Conservation (phyloP, 2,329 filamentous ascomycete species). For the Stemphylium lycopersici region DNA sequence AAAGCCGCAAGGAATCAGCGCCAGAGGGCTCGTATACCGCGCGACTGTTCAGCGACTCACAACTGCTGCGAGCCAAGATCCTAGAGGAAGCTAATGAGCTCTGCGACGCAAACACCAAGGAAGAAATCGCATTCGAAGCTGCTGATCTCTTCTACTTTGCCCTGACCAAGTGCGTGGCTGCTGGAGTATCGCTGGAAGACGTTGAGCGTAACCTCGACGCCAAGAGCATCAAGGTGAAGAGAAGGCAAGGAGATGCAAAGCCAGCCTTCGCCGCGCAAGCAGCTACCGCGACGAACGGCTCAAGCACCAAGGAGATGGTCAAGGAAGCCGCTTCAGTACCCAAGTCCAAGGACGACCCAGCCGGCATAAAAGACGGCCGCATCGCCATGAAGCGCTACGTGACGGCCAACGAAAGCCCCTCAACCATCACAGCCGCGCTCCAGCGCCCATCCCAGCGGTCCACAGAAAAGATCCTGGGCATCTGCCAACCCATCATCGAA, state of each 20-base stretch:
- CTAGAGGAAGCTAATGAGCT: constrained; percentile 98
- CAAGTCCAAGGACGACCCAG: constrained; percentile 59
- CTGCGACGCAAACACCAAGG: constrained; percentile 79
- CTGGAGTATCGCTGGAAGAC: constrained; percentile 84
- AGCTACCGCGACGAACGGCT: constrained; percentile 21
- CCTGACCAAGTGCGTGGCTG: constrained; percentile 82
- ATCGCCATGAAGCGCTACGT: constrained; percentile 86
- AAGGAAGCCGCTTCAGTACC: constrained; percentile 61
- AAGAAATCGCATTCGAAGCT: constrained; percentile 91
- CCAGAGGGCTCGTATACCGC: constrained; percentile 93
- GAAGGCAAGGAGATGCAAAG: constrained; percentile 92
- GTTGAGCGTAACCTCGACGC: constrained; percentile 91
- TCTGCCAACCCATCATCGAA: constrained; percentile 89
- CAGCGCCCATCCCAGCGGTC: constrained; percentile 93
- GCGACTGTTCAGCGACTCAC: constrained; percentile 87
- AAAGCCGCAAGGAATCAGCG: constrained; percentile 79
- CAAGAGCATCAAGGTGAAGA: constrained; percentile 94
- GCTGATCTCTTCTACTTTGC: constrained; percentile 97
- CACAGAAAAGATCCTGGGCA: constrained; percentile 89
- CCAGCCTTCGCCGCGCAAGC: constrained; percentile 88
- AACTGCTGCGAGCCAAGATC: constrained; percentile 90
- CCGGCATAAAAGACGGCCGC: constrained; percentile 58
- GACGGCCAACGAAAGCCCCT: constrained; percentile 66
- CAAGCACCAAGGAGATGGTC: constrained; percentile 48
- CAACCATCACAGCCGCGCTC: constrained; percentile 74